Base-by-base conservation (phyloP, 2,329 filamentous ascomycete genomes). In the Coniochaeta sp. region DNA sequence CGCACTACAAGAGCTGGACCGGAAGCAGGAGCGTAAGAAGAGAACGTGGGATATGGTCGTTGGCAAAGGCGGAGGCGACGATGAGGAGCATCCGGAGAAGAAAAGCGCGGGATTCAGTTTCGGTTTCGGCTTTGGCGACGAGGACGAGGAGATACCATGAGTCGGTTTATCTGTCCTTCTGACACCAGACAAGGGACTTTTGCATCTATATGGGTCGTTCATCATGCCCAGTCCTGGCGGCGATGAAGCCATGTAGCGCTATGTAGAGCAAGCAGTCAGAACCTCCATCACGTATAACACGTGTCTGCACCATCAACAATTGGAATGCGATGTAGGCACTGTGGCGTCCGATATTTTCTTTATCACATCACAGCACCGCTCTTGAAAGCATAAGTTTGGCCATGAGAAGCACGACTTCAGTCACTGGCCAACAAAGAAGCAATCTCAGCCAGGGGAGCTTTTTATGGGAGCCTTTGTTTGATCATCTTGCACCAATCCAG, bases 11-110 rank as follows among this genome's bases (percentile, higher is more conserved):
- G 82, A 89, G 67, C 69, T 92, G 59, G 86, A 89, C 61, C 85
- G 79, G 66, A 87, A 81, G 69, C 78, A 74, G 22, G 79, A 79
- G 58, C 81, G 81, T 4, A 91, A 83, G 72, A 95, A 93, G 76
- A 84, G 91, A 58, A 96, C 89, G 68, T 98, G 93, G 93, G 90
- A 96, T 70, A 82, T 88, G 61, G 82, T 91, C 31, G 88, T 91
- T 12, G 85, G 86, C 61, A 77, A 74, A 38, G 79, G 76, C 33
- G 74, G 77, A 14, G 65, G 60, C 11, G 69, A 64, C 44, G 65
- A 61, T 16, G 69, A 64, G 44, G 65, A 66, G 34, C 62, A 64
- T 8, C 61, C 61, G 9, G 54, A 62, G 66, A 76, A 59, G 72
- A 73, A 60, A 69, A 76, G 57, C 64, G 44, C 68, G 65, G 65